A percentile compares a stretch with the other conserved stretches of the same genome.
Conservation (phyloP, 2,329 filamentous ascomycete genomes). For the Colletotrichum noveboracense region DNA sequence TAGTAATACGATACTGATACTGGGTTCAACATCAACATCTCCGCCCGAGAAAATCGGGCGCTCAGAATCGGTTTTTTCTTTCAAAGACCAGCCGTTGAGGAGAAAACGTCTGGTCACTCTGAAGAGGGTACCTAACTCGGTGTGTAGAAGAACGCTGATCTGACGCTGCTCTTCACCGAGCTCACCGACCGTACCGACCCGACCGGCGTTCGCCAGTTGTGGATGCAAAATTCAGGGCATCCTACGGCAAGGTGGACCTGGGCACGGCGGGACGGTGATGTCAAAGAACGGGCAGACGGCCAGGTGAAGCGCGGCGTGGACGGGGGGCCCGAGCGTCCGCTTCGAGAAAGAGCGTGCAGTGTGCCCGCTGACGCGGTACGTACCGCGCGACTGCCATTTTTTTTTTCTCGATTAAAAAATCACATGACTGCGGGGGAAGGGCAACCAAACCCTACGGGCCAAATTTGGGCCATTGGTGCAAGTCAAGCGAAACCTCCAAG, state of each 20-base stretch:
- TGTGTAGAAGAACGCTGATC: not conserved
- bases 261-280: not conserved
- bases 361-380: not conserved
- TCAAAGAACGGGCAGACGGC: not conserved
- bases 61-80: not conserved
- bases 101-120: not conserved
- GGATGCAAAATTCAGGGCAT: not conserved
- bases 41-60: not conserved
- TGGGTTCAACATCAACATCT: not conserved
- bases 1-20: not conserved
- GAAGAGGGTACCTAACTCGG: not conserved
- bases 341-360: not conserved
- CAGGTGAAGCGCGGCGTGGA: not conserved
- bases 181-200: not conserved
- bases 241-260: not conserved
- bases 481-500: conserved; percentile 22
- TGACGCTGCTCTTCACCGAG: not conserved
- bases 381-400: not conserved
- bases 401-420: not conserved
- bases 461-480: not conserved
- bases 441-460: conserved; percentile 21
- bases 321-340: not conserved
- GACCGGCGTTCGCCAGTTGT: not conserved
- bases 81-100: not conserved
- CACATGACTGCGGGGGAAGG: conserved; percentile 22